Percentiles rank a stretch among this genome's conserved stretches.
phyloP scores from a whole-genome alignment of 805 yeast genomes.

The Yamadazyma paraphyllophila region DNA sequence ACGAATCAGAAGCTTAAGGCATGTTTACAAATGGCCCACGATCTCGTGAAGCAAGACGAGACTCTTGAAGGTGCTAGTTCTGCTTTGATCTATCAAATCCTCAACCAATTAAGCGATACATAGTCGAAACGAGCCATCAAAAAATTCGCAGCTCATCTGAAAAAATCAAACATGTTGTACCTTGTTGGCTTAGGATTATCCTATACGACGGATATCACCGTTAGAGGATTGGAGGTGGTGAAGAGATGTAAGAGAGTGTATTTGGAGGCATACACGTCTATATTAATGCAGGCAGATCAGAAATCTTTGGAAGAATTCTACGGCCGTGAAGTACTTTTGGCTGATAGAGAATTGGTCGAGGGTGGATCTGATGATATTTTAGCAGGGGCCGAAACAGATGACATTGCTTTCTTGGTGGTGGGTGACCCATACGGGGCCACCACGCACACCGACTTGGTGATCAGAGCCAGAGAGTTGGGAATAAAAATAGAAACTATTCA shows the following conservation, averaged over 20 bases:
- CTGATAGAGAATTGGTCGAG: slow-evolving; percentile 94
- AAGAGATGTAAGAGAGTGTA: slow-evolving; percentile 86
- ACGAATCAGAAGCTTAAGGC: slow-evolving; percentile 14
- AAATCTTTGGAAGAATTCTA: slow-evolving; percentile 75
- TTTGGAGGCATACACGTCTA: slow-evolving; percentile 92
- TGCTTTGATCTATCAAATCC: slow-evolving; percentile 14
- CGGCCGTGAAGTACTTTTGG: slow-evolving; percentile 80
- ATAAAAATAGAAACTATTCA: slow-evolving; percentile 82
- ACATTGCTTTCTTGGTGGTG: slow-evolving; percentile 91
- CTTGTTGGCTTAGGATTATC: slow-evolving; percentile 90
- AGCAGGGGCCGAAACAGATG: slow-evolving; percentile 72
- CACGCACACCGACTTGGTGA: slow-evolving; percentile 90
- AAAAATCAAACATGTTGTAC: slow-evolving; percentile 60
- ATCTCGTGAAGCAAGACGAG: slow-evolving; percentile 21
- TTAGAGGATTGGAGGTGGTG: slow-evolving; percentile 86
- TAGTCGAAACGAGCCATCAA: slow-evolving; percentile 3
- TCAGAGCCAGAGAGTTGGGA: slow-evolving; percentile 83
- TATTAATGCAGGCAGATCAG: slow-evolving; percentile 87
- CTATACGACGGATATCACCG: slow-evolving; percentile 86
- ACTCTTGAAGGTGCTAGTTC: slow-evolving; percentile 16
- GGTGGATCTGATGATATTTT: slow-evolving; percentile 81
- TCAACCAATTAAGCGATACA: slow-evolving; percentile 19
- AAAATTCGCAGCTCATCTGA: not conserved
- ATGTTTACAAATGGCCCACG: slow-evolving; percentile 9
- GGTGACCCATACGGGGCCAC: slow-evolving; percentile 99